phyloP scores from a whole-genome alignment of 1,284 basidiomycete species.

The Irpex sp. region DNA sequence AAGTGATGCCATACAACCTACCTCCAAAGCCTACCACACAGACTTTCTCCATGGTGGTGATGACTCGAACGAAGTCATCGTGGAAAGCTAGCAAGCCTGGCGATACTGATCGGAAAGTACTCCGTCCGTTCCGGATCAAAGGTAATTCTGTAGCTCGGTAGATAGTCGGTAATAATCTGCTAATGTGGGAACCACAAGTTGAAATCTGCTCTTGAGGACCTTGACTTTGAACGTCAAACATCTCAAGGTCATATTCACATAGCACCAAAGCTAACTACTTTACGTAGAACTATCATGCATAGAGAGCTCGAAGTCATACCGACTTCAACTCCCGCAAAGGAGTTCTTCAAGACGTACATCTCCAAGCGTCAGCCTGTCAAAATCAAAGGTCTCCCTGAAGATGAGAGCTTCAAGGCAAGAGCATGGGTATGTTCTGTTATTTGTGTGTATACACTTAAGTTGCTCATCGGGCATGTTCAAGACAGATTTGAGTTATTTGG shows the following conservation, averaged over 20 bases:
- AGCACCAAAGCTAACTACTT: too few species aligned
- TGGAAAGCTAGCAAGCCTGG: background rate
- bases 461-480: conserved; percentile 3
- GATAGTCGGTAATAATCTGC: too few species aligned
- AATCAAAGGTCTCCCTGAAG: conserved; percentile 25
- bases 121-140: too few species aligned
- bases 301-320: conserved; percentile 1
- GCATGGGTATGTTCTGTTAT: conserved; percentile 24
- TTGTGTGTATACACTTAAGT: background rate
- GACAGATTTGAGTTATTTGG: conserved; percentile 24
- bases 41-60: conserved; percentile 1
- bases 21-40: conserved; percentile 16
- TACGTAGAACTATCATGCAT: too few species aligned
- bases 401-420: conserved; percentile 23
- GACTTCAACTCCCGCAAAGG: conserved; percentile 1
- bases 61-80: background rate
- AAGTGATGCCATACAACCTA: background rate
- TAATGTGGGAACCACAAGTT: too few species aligned
- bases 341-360: conserved; percentile 25
- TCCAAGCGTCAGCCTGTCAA: conserved; percentile 25
- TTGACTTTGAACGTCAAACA: too few species aligned
- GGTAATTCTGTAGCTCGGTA: too few species aligned
- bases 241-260: too few species aligned
- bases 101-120: too few species aligned
- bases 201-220: too few species aligned